phyloP scores from a whole-genome alignment of 2,329 filamentous ascomycete genomes.

The Talaromyces verruculosus region DNA sequence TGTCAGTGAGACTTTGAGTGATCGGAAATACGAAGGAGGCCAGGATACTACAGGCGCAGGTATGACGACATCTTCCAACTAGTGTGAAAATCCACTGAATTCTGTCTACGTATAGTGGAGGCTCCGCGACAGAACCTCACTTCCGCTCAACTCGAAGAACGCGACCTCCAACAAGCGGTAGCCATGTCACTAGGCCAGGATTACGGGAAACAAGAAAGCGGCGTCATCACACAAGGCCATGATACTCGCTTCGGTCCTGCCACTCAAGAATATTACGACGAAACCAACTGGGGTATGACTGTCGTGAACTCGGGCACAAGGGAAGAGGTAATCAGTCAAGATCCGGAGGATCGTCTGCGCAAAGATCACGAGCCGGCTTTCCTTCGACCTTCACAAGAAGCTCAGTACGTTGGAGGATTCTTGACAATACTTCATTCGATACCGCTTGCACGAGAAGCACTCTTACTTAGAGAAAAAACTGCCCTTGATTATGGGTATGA shows the following conservation, averaged over 20 bases:
- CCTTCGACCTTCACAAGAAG: constrained; percentile 55
- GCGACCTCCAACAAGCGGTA: constrained; percentile 48
- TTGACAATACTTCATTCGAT: constrained; percentile 64
- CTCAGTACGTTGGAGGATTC: constrained; percentile 57
- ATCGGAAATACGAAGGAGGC: constrained; percentile 25
- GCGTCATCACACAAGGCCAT: constrained; percentile 45
- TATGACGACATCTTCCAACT: background rate
- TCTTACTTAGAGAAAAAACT: constrained; percentile 51
- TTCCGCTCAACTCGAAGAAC: constrained; percentile 46
- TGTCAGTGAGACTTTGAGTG: constrained; percentile 29
- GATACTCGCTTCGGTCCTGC: constrained; percentile 55
- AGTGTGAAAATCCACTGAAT: constrained; percentile 21
- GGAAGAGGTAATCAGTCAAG: constrained; percentile 57
- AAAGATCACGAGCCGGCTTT: constrained; percentile 55
- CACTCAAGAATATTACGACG: constrained; percentile 55
- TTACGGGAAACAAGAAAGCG: constrained; percentile 55
- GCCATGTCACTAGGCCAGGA: constrained; percentile 47
- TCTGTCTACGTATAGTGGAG: constrained; percentile 21
- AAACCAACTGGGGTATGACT: constrained; percentile 57
- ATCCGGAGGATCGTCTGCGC: constrained; percentile 52
- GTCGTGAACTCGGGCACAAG: constrained; percentile 48
- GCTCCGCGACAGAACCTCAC: constrained; percentile 35
- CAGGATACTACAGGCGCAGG: constrained; percentile 33
- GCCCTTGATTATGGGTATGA: constrained; percentile 56
- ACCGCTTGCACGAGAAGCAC: constrained; percentile 57